phyloP scores from a whole-genome alignment of 2,329 filamentous ascomycete genomes.

The Trichoderma koningiopsis region DNA sequence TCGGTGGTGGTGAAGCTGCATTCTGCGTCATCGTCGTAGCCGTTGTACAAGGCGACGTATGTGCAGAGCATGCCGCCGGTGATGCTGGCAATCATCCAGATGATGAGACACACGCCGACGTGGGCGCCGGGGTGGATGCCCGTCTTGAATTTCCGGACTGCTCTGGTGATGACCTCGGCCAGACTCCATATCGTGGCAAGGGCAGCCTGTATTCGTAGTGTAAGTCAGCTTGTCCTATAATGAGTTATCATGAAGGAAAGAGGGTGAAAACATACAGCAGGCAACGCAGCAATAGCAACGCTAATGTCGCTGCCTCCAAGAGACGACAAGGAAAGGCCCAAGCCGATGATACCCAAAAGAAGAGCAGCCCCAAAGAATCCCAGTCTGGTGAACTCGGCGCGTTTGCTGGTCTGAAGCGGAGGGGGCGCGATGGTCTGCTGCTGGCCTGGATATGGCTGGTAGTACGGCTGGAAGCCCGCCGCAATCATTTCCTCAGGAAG shows the following conservation, averaged over 20 bases:
- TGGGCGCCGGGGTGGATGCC: slow-evolving; percentile 50
- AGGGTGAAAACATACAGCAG: background rate
- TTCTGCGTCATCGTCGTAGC: slow-evolving; percentile 18
- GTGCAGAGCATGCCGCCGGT: slow-evolving; percentile 33
- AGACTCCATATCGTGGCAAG: slow-evolving; percentile 43
- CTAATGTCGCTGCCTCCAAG: background rate
- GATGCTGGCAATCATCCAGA: slow-evolving; percentile 42
- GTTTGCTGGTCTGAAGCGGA: background rate
- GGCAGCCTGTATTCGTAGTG: slow-evolving; percentile 35
- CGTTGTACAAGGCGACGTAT: background rate
- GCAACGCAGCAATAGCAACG: background rate
- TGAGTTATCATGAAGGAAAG: background rate
- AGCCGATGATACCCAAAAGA: slow-evolving; percentile 34
- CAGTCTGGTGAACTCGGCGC: slow-evolving; percentile 33
- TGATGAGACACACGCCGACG: slow-evolving; percentile 45
- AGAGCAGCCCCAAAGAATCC: slow-evolving; percentile 36
- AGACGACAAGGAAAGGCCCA: slow-evolving; percentile 27
- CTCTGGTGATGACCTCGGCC: slow-evolving; percentile 44
- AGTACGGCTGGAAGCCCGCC: background rate
- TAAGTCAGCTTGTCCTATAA: background rate
- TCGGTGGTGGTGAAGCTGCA: slow-evolving; percentile 21
- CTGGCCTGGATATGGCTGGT: slow-evolving; percentile 15
- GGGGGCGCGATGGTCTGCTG: background rate
- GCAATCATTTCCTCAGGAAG: slow-evolving; percentile 15
- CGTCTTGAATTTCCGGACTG: slow-evolving; percentile 36